Evolutionary conservation across 140 eudicot species (phyloP).

Genomic region (Senecio squalidus): DNA sequence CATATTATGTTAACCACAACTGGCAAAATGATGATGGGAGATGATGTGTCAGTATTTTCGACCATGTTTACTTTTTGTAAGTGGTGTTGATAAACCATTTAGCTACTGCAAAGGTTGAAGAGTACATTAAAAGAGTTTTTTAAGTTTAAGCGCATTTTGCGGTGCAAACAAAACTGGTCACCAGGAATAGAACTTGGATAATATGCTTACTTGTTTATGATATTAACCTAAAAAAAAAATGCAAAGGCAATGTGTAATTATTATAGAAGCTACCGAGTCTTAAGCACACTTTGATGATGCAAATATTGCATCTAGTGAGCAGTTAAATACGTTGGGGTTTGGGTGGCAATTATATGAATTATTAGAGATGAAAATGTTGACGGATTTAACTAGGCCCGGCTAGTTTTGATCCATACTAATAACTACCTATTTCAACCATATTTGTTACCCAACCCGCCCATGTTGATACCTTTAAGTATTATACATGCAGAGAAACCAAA

Average conservation of each 20-base stretch:
- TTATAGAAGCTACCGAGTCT: background rate
- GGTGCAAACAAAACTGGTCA: background rate
- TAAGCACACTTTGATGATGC: background rate
- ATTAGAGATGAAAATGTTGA: no score
- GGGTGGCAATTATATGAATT: background rate
- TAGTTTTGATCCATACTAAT: background rate
- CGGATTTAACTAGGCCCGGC: background rate
- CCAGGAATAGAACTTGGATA: background rate
- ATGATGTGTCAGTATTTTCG: no score
- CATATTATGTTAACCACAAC: background rate
- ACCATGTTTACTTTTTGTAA: no score
- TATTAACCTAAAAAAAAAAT: background rate
- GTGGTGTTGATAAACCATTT: no score
- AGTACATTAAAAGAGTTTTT: background rate
- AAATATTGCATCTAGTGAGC: background rate
- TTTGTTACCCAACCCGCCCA: background rate
- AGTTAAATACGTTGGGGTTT: background rate
- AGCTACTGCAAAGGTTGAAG: background rate
- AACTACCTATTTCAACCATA: background rate
- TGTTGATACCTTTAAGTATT: background rate
- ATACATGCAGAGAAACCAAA: constrained; percentile 2
- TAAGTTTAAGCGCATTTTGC: background rate
- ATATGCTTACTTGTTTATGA: background rate
- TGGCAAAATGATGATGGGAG: background rate
- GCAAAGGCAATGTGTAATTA: background rate